Evolutionary conservation across 2,329 filamentous ascomycete genomes (phyloP).

Genomic region (Alternaria novae-zelandiae): DNA sequence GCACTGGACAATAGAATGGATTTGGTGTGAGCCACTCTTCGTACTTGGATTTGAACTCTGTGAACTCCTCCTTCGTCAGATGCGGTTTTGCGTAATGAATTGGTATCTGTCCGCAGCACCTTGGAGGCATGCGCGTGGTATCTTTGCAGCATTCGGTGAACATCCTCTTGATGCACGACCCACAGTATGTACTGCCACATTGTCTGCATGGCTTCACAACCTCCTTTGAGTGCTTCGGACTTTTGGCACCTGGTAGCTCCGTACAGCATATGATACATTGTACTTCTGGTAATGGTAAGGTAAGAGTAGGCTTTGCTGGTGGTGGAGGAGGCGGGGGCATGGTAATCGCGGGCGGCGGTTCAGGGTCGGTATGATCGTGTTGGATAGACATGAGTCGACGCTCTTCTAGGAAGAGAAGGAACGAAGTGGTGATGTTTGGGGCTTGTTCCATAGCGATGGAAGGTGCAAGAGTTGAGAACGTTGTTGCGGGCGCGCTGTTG

Average conservation of each 20-base stretch:
- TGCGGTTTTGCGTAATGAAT: constrained; percentile 48
- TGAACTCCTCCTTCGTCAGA: constrained; percentile 46
- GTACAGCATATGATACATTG: constrained; percentile 34
- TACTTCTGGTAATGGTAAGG: background rate
- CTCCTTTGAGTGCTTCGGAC: constrained; percentile 8
- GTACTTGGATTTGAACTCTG: constrained; percentile 50
- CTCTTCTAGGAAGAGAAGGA: constrained; percentile 11
- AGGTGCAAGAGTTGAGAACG: background rate
- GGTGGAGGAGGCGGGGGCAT: background rate
- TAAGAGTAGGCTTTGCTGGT: background rate
- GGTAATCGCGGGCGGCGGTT: background rate
- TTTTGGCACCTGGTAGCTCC: constrained; percentile 12
- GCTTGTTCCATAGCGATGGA: background rate
- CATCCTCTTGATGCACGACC: constrained; percentile 48
- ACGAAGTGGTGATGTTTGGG: background rate
- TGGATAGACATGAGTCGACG: constrained; percentile 17
- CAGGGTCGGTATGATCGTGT: background rate
- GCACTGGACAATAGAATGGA: constrained; percentile 58
- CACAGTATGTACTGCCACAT: constrained; percentile 44
- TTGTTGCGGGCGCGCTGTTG: constrained; percentile 18
- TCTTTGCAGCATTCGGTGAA: constrained; percentile 52
- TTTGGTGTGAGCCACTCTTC: constrained; percentile 57
- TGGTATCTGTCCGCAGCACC: constrained; percentile 55
- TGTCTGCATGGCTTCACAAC: constrained; percentile 38
- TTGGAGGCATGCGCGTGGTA: constrained; percentile 53